Base-by-base conservation (phyloP, 352 stramenopile species). In the Globisporangium nagaii region DNA sequence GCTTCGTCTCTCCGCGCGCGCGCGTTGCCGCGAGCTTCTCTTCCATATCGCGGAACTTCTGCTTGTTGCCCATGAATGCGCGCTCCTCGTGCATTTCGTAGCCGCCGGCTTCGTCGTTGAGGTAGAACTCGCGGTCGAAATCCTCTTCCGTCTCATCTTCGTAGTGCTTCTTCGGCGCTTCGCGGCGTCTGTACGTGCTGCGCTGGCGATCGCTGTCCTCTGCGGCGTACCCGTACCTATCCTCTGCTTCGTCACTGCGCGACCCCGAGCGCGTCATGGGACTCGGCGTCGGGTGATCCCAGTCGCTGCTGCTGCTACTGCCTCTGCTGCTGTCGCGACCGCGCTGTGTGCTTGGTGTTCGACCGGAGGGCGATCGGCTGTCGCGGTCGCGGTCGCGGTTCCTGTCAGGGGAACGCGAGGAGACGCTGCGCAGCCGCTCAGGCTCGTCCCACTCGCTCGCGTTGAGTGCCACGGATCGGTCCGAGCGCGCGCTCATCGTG, bases 111-210 rank as follows among this genome's bases (percentile, higher is more conserved):
- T 98, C 89, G 57, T 98, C 92, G 27, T 88, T 80, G n/a, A 98
- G 70, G 59, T 98, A 98, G 57, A 98, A 98, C 56, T 97, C 74
- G 22, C 92, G 76, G 71, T 98, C 93, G 55, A 98, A 98, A 24
- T 96, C 79, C 57, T 97, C 87, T 53, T 98, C 89, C 3, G 74
- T 79, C 15, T 75, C 57, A 37, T 92, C 84, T 6, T 89, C 78
- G 68, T 94, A 94, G 20, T 84, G 47, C 49, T 86, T 88, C 66
- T 91, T 92, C 1, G 81, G 73, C 0, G 63, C 73, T 31, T 78
- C 61, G 27, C 64, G 55, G 11, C 28, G 63, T 53, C 32, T 20
- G 30, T 12, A n/a, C 20, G 40, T 20, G 11, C 32, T 43, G 32
- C 42, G 53, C 42, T 51, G 25, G 8, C 46, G 55, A 2, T 62